These are phyloP conservation scores for Sapria himalayana DNA, from an alignment of 345 rosid species.

Conservation along the genomic window DNA sequence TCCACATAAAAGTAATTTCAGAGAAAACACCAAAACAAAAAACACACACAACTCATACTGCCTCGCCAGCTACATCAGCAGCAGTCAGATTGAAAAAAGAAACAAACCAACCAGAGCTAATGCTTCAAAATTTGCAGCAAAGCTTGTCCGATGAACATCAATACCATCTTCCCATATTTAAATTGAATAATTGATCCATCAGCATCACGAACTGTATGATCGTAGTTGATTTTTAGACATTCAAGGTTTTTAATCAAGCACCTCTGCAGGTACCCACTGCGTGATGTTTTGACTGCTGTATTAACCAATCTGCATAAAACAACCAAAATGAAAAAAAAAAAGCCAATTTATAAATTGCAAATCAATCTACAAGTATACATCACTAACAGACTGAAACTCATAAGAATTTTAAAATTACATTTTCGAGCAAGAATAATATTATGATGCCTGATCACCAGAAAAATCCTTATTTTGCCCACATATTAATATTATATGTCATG, in stretches of 20 bases:
- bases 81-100: conserved; percentile 6
- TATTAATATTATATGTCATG: too few species aligned
- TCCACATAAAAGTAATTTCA: too few species aligned
- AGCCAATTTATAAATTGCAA: neutral
- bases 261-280: conserved; percentile 98
- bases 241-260: conserved; percentile 93
- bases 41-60: too few species aligned
- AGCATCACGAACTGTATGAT: conserved; percentile 87
- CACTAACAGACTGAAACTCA: too few species aligned
- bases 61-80: too few species aligned
- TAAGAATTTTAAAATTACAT: too few species aligned
- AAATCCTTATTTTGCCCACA: too few species aligned
- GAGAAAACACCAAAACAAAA: conserved; percentile 7
- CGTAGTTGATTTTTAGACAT: conserved; percentile 69
- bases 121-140: conserved; percentile 50
- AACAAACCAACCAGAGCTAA: conserved; percentile 27
- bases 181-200: conserved; percentile 92
- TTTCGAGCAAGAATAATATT: too few species aligned
- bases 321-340: conserved; percentile 8
- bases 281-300: conserved; percentile 97
- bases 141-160: conserved; percentile 79
- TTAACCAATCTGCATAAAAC: conserved; percentile 55
- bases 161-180: conserved; percentile 94
- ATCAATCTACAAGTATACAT: too few species aligned
- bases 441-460: too few species aligned